Evolutionary conservation across 768 basidiomycete species (phyloP).

Genomic region (Lactifluus volemus): DNA sequence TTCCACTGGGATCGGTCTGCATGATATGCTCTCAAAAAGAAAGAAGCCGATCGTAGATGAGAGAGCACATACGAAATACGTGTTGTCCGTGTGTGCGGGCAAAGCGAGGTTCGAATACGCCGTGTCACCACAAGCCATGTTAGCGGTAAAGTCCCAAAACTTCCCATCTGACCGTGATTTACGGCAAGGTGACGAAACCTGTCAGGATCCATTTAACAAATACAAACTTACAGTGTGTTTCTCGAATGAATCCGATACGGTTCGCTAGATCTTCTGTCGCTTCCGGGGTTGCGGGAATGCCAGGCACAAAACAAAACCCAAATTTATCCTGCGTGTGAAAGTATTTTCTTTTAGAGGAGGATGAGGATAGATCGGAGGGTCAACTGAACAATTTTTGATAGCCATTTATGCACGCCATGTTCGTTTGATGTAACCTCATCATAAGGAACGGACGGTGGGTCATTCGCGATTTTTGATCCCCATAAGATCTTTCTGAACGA

Average conservation of each 20-base stretch:
- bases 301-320: conserved; percentile 83
- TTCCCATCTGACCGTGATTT: conserved; percentile 55
- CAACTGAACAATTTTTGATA: conserved; percentile 62
- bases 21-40: background rate
- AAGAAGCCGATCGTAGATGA: background rate
- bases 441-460: conserved; percentile 67
- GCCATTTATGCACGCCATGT: conserved; percentile 68
- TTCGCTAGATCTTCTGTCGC: conserved; percentile 72
- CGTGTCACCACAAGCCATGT: conserved; percentile 85
- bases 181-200: background rate
- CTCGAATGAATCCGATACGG: conserved; percentile 80
- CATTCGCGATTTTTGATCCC: conserved; percentile 66
- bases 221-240: conserved; percentile 58
- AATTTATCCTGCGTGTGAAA: conserved; percentile 55
- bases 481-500: conserved; percentile 59
- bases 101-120: conserved; percentile 89
- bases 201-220: background rate
- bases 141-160: conserved; percentile 96
- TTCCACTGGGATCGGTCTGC: conserved; percentile 88
- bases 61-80: conserved; percentile 51
- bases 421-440: conserved; percentile 63
- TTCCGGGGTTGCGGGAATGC: conserved; percentile 71
- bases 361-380: background rate
- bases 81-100: conserved; percentile 74
- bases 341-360: background rate